Evolutionary conservation across 164 flowering plant genomes (phyloP).

Genomic region (Dillenia suffruticosa): DNA sequence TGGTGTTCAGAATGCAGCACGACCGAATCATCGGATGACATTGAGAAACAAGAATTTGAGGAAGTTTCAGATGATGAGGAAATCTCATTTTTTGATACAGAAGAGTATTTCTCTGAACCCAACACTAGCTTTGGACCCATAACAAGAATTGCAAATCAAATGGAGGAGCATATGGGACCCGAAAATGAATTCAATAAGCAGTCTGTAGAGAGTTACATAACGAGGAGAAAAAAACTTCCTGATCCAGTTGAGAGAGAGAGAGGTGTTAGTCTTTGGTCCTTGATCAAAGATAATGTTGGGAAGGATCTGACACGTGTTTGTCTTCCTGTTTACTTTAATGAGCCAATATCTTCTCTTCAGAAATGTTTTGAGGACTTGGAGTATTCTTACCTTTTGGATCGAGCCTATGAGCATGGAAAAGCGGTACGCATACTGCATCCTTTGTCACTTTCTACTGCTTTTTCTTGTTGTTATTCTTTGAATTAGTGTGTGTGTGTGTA

Average conservation of each 20-base stretch:
- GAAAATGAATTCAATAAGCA: constrained; percentile 14
- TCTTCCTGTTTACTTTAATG: constrained; percentile 94
- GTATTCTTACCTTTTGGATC: constrained; percentile 79
- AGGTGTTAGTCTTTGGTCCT: constrained; percentile 90
- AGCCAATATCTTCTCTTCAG: constrained; percentile 91
- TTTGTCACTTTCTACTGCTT: background rate
- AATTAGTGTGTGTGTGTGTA: no score
- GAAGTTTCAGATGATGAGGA: constrained; percentile 80
- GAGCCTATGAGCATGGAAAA: constrained; percentile 78
- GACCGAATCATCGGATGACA: constrained; percentile 85
- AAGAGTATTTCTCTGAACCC: constrained; percentile 55
- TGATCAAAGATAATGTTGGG: constrained; percentile 94
- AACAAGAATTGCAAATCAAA: constrained; percentile 10
- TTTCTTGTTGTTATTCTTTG: background rate
- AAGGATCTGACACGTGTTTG: constrained; percentile 88
- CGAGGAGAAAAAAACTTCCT: constrained; percentile 73
- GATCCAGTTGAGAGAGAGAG: constrained; percentile 87
- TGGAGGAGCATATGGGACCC: constrained; percentile 12
- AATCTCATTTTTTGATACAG: constrained; percentile 58
- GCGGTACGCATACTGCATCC: constrained; percentile 24
- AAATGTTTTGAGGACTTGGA: constrained; percentile 92
- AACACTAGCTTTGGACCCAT: constrained; percentile 16
- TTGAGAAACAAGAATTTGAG: constrained; percentile 81
- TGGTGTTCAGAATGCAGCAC: constrained; percentile 70
- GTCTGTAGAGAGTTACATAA: constrained; percentile 23